Conservation (phyloP, 306 rosid genomes). For the Citrullus amarus region DNA sequence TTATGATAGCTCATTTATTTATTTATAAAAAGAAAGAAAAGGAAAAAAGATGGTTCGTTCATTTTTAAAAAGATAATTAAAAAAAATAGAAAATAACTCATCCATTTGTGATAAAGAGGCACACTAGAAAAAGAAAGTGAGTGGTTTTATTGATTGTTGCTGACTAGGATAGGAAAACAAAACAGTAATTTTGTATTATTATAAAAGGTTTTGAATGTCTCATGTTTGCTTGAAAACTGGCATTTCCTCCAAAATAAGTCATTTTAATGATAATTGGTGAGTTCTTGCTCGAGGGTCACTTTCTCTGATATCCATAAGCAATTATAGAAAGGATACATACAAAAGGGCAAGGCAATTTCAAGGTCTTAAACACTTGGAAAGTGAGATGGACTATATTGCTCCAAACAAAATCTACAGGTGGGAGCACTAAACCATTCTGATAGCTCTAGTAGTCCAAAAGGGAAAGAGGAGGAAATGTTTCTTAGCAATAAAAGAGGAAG, state of each 20-base stretch:
- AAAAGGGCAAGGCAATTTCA: conserved; percentile 22
- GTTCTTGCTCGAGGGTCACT: conserved; percentile 5
- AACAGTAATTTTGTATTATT: background rate
- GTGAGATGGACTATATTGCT: conserved; percentile 33
- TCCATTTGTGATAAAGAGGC: background rate
- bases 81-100: background rate
- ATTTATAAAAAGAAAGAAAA: background rate
- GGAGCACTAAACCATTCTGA: conserved; percentile 16
- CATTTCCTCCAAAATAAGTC: background rate
- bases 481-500: background rate
- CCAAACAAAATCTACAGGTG: conserved; percentile 31
- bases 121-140: background rate
- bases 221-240: background rate
- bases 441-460: background rate
- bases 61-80: background rate
- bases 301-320: conserved; percentile 30
- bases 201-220: background rate
- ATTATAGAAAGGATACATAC: conserved; percentile 27
- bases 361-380: conserved; percentile 27
- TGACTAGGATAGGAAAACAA: background rate
- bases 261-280: background rate
- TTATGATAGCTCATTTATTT: background rate
- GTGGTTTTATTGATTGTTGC: background rate
- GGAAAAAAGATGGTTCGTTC: background rate
- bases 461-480: background rate